Conservation (phyloP, 352 stramenopile species). For the Aphanomyces stellatus region DNA sequence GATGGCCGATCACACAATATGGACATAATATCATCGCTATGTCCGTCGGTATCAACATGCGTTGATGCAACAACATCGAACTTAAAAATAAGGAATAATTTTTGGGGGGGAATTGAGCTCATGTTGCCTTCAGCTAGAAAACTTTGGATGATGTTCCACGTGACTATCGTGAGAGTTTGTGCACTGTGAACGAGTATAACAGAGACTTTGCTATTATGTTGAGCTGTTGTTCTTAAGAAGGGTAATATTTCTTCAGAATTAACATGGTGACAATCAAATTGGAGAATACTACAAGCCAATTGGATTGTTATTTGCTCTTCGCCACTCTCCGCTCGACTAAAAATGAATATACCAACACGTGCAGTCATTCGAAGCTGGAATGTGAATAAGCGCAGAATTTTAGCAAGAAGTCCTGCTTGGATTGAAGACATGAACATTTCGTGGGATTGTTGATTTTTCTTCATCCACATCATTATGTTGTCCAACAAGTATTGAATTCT, state of each 20-base stretch:
- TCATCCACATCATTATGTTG: not conserved
- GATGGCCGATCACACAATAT: not conserved
- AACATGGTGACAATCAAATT: no score
- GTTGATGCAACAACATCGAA: not conserved
- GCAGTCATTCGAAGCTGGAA: not conserved
- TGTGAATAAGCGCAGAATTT: conserved; percentile 3
- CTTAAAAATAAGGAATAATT: not conserved
- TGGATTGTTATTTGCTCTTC: no score
- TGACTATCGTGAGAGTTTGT: not conserved
- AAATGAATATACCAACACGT: not conserved
- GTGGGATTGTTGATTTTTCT: not conserved
- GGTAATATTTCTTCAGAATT: no score
- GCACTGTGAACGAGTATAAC: not conserved
- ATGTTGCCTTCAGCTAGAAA: not conserved
- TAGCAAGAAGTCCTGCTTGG: not conserved
- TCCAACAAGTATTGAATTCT: conserved; percentile 1
- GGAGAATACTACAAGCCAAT: no score
- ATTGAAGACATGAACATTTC: not conserved
- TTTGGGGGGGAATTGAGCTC: not conserved
- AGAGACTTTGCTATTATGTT: not conserved
- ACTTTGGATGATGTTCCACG: not conserved
- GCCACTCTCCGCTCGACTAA: not conserved
- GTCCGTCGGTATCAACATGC: not conserved
- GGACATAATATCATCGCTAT: not conserved
- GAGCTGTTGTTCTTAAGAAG: not conserved